phyloP scores from a whole-genome alignment of 2,329 filamentous ascomycete species.

The Aspergillus niger region DNA sequence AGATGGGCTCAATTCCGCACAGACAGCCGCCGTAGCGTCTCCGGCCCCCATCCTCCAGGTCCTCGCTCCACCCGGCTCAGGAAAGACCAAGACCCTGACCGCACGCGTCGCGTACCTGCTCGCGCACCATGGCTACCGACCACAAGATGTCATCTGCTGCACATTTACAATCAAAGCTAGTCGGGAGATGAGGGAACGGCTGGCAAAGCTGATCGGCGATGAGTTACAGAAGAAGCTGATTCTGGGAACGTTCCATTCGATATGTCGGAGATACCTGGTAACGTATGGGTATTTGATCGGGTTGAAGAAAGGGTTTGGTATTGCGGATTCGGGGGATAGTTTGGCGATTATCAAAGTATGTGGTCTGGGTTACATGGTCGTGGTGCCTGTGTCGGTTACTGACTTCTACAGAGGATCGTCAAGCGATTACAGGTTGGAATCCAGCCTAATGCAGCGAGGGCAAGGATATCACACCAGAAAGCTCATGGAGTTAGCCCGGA shows the following conservation, averaged over 20 bases:
- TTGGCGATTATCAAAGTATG: constrained; percentile 69
- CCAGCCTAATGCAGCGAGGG: constrained; percentile 69
- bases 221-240: constrained; percentile 75
- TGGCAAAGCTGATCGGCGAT: constrained; percentile 77
- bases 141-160: constrained; percentile 88
- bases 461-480: constrained; percentile 71
- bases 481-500: constrained; percentile 55
- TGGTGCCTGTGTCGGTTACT: constrained; percentile 7
- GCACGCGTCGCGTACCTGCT: constrained; percentile 89
- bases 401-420: constrained; percentile 62
- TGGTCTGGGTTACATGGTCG: not conserved
- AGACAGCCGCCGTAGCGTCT: constrained; percentile 66
- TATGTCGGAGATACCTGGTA: constrained; percentile 80
- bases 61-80: constrained; percentile 67
- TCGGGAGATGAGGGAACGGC: constrained; percentile 87
- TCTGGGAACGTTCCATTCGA: constrained; percentile 92
- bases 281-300: constrained; percentile 84
- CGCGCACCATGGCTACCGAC: constrained; percentile 68
- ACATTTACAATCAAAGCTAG: constrained; percentile 97
- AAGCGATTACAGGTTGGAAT: constrained; percentile 70
- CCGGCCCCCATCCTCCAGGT: constrained; percentile 62
- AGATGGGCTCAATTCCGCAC: constrained; percentile 64
- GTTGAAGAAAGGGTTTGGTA: constrained; percentile 79
- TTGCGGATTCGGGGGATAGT: constrained; percentile 82
- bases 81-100: constrained; percentile 94